Base-by-base conservation (phyloP, 1,139 yeast species). In the Geotrichum cucujoidarum region DNA sequence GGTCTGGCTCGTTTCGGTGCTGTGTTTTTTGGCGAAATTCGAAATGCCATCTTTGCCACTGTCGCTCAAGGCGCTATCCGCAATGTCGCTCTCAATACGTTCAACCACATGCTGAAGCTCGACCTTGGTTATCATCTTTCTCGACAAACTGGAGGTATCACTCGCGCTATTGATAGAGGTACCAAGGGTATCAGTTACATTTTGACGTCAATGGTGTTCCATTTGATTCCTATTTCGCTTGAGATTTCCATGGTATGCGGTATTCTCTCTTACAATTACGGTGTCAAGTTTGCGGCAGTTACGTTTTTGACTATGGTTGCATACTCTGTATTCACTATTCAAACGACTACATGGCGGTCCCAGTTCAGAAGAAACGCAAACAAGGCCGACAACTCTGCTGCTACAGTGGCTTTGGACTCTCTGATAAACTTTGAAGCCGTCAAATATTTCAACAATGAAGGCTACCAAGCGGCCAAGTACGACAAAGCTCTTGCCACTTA, bases 261-360 rank as follows among this genome's bases (percentile, higher is more conserved):
- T 50, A 86, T 92, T 40, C 72, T 92, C 58, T 86, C 96, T 8
- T 92, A 89, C 66, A 92, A 90, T 63, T 92, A 88, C 62, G 99
- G 99, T 18, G 68, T 78, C 8, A 74, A 83, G 24, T 92, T 89
- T 70, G 97, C 98, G 1, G 88, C 88, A 1, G 88, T 90, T 43
- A 89, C 99, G 0, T 70, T 89, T 43, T 68, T 78, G 3, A 94
- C 99, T 1, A 90, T 92, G 97, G 64, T 82, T 31, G 80, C 94
- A 0, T 92, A 92, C 63, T 80, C 95, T 0, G 63, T 81, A 7
- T 92, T 94, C 67, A 92, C 99, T 0, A 84, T 92, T 49, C 75
- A 77, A 55, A 92, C 98, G 0, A 92, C 99, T 0, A 82, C 97
- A 0, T 92, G 99, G 99, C 76, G 99, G 67, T 88, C 98, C 1